Evolutionary conservation across 164 flowering plant species (phyloP).

Genomic region (Akebia trifoliata): DNA sequence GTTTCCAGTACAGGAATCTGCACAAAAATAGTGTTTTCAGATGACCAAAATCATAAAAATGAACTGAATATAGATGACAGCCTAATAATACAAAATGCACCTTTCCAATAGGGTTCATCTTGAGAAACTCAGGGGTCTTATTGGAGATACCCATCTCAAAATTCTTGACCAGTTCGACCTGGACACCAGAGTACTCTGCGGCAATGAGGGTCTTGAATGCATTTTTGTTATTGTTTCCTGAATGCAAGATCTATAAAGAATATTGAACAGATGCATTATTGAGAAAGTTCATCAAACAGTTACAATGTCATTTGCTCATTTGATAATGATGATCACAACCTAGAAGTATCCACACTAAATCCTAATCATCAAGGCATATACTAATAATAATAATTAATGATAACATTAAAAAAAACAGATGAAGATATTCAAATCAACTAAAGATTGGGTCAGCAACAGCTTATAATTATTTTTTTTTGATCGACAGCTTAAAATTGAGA

Average conservation of each 20-base stretch:
- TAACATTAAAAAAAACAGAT: too few species aligned
- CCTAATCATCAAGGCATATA: too few species aligned
- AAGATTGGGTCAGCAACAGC: too few species aligned
- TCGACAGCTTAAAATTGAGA: too few species aligned
- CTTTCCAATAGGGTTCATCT: slow-evolving; percentile 88
- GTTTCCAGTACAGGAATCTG: slow-evolving; percentile 81
- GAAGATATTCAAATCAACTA: too few species aligned
- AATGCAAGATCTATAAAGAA: slow-evolving; percentile 47
- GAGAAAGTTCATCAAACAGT: background rate
- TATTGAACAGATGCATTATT: background rate
- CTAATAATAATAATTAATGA: too few species aligned
- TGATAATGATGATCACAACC: too few species aligned
- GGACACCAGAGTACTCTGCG: slow-evolving; percentile 60
- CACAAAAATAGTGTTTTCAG: slow-evolving; percentile 7
- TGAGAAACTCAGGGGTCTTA: slow-evolving; percentile 59
- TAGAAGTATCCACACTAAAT: too few species aligned
- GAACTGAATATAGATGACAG: background rate
- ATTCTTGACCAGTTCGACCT: slow-evolving; percentile 38
- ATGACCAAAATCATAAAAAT: background rate
- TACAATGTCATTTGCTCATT: too few species aligned
- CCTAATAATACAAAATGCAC: slow-evolving; percentile 16
- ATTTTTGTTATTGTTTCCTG: slow-evolving; percentile 50
- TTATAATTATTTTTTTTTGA: too few species aligned
- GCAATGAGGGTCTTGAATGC: slow-evolving; percentile 59
- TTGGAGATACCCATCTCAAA: slow-evolving; percentile 78